Evolutionary conservation across 78 protist species (phyloP).

Genomic region (Dictyostelium purpureum): DNA sequence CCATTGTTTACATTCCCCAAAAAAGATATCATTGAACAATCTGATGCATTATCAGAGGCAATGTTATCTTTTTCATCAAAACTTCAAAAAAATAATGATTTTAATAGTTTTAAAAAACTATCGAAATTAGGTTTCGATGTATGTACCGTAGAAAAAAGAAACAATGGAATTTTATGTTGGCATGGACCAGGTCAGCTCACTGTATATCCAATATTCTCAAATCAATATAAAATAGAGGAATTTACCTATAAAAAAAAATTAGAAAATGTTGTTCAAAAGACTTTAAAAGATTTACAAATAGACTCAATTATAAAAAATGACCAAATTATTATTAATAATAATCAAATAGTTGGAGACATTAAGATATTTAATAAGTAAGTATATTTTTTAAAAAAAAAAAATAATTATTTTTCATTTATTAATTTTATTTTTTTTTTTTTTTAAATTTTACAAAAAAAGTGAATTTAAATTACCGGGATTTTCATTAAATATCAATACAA

Average conservation of each 20-base stretch:
- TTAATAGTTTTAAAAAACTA: not conserved
- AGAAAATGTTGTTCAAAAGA: not conserved
- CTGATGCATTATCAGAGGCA: no score
- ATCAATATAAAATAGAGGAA: not conserved
- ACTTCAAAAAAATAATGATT: not conserved
- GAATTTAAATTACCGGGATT: conserved; percentile 30
- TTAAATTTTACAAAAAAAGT: not conserved
- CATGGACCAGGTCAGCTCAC: conserved; percentile 71
- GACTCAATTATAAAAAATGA: conserved; percentile 25
- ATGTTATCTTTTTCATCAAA: no score
- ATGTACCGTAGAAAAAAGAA: not conserved
- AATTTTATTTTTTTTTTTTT: not conserved
- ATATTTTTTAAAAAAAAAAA: not conserved
- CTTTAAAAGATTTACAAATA: not conserved
- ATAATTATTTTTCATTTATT: not conserved
- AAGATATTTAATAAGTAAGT: conserved; percentile 47
- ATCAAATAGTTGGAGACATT: conserved; percentile 45
- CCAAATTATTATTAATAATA: conserved; percentile 1
- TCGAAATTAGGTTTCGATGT: conserved; percentile 19
- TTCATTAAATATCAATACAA: conserved; percentile 49
- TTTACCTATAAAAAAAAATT: not conserved
- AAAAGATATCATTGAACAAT: not conserved
- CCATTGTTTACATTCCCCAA: conserved; percentile 2
- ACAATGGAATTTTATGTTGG: not conserved
- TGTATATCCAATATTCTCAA: conserved; percentile 37